Percentiles rank a stretch among this genome's conserved stretches.
Conservation (phyloP, 768 basidiomycete species). For the Mycena epipterygia region DNA sequence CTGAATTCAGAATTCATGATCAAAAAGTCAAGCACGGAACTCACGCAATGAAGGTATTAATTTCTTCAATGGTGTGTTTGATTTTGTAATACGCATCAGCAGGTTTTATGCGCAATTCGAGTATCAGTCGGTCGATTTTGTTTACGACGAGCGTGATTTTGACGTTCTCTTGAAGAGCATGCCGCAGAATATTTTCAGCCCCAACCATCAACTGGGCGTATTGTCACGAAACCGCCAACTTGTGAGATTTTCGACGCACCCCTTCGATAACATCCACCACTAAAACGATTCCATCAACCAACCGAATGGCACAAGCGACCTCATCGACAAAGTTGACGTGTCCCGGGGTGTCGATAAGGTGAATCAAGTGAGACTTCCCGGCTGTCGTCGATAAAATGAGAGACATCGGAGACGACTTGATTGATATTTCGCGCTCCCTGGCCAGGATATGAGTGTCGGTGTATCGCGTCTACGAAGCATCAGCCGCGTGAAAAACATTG, state of each 20-base stretch:
- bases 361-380: slow-evolving; percentile 94
- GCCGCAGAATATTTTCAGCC: slow-evolving; percentile 88
- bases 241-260: slow-evolving; percentile 62
- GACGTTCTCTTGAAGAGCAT: slow-evolving; percentile 90
- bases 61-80: slow-evolving; percentile 98
- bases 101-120: slow-evolving; percentile 96
- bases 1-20: slow-evolving; percentile 15
- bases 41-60: slow-evolving; percentile 96
- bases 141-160: slow-evolving; percentile 95
- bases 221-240: slow-evolving; percentile 32
- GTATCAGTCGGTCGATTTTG: slow-evolving; percentile 97
- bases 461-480: slow-evolving; percentile 79
- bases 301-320: slow-evolving; percentile 87
- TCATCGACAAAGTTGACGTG: slow-evolving; percentile 99
- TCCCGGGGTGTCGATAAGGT: slow-evolving; percentile 97
- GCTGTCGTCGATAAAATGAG: slow-evolving; percentile 85
- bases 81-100: slow-evolving; percentile 99
- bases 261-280: slow-evolving; percentile 99
- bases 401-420: slow-evolving; percentile 98
- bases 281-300: slow-evolving; percentile 91
- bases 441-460: slow-evolving; percentile 96
- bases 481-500: slow-evolving; percentile 14
- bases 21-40: slow-evolving; percentile 31
- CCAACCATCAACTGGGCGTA: slow-evolving; percentile 86
- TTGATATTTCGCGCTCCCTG: slow-evolving; percentile 90